A percentile compares a stretch with the other conserved stretches of the same genome.
These are phyloP conservation scores for Astrothelium macrocarpum DNA, from an alignment of 495 filamentous ascomycete species.

Conservation along the genomic window DNA sequence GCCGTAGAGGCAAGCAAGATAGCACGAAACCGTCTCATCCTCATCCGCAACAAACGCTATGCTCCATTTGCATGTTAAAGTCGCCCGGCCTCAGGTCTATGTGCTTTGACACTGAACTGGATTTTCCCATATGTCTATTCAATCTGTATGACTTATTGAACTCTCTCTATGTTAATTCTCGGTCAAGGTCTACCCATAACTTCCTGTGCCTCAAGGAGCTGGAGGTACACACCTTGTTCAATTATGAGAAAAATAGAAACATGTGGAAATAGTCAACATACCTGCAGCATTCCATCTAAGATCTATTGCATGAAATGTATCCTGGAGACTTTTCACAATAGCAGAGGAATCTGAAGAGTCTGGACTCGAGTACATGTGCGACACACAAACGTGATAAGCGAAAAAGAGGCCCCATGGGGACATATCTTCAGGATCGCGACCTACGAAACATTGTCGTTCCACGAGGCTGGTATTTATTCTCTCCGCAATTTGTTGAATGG, in stretches of 20 bases:
- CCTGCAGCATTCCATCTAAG: conserved; percentile 15
- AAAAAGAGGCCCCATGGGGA: conserved; percentile 26
- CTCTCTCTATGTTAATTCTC: neutral
- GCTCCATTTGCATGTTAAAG: too few species aligned
- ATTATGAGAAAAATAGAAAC: neutral
- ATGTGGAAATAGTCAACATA: neutral
- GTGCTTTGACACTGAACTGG: too few species aligned
- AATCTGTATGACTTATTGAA: too few species aligned
- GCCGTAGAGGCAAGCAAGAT: too few species aligned
- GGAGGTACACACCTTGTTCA: conserved; percentile 22
- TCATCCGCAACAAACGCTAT: too few species aligned
- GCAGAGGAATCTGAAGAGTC: neutral
- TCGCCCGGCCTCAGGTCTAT: too few species aligned
- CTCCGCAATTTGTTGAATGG: conserved; percentile 19
- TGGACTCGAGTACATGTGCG: conserved; percentile 10
- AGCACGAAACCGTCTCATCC: too few species aligned
- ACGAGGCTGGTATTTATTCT: conserved; percentile 19
- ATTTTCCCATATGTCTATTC: too few species aligned
- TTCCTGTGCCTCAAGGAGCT: conserved; percentile 17
- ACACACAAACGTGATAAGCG: conserved; percentile 19
- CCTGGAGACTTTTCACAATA: conserved; percentile 8
- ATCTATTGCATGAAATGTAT: conserved; percentile 8
- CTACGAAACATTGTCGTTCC: conserved; percentile 22
- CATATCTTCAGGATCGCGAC: conserved; percentile 24
- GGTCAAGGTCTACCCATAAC: neutral